These are phyloP conservation scores for Limnanthes douglasii DNA, from an alignment of 345 rosid species.

Conservation along the genomic window DNA sequence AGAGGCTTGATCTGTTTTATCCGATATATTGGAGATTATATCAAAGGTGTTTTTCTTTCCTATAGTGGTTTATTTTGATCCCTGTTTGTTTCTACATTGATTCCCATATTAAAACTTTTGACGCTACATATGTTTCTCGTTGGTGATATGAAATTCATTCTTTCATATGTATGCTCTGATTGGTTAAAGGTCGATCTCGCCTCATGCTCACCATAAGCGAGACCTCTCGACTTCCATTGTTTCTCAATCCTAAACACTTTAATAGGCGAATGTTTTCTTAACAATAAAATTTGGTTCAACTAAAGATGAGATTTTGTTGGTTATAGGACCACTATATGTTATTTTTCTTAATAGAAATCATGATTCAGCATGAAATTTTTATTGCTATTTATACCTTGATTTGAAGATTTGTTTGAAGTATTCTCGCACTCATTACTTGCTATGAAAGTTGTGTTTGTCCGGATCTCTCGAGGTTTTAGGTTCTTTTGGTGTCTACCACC, in stretches of 20 bases:
- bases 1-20: constrained; percentile 14
- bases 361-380: constrained; percentile 33
- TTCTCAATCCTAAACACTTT: constrained; percentile 22
- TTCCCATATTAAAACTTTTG: constrained; percentile 35
- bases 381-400: constrained; percentile 9
- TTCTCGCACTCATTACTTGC: constrained; percentile 14
- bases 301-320: constrained; percentile 20
- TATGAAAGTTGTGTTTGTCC: constrained; percentile 22
- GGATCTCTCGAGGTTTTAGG: constrained; percentile 79
- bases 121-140: constrained; percentile 24
- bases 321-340: constrained; percentile 34
- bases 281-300: constrained; percentile 11
- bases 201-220: constrained; percentile 24
- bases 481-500: constrained; percentile 66
- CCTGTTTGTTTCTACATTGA: constrained; percentile 25
- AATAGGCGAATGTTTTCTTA: constrained; percentile 19
- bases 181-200: constrained; percentile 21
- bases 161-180: constrained; percentile 20
- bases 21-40: constrained; percentile 30
- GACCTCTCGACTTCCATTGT: constrained; percentile 16
- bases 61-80: constrained; percentile 18
- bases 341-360: constrained; percentile 16
- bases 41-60: constrained; percentile 32
- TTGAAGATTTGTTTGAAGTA: constrained; percentile 21
- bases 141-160: constrained; percentile 25